phyloP scores from a whole-genome alignment of 495 filamentous ascomycete genomes.

The Xylaria scruposa region DNA sequence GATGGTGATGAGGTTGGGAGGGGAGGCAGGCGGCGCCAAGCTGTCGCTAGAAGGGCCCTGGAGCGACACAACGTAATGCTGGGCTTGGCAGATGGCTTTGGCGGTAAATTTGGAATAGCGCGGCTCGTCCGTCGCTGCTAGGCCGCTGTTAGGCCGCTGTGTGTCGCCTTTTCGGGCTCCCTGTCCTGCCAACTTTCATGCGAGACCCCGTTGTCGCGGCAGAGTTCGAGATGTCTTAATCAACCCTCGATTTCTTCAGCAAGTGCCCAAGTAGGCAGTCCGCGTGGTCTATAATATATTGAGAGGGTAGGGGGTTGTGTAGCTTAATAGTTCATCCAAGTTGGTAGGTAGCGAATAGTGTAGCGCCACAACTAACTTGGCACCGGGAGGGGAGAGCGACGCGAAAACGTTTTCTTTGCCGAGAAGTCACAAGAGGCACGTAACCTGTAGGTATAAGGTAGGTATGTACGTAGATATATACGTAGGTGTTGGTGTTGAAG shows the following conservation, averaged over 20 bases:
- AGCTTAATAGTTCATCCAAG: neutral
- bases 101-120: constrained; percentile 23
- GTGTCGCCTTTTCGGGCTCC: neutral
- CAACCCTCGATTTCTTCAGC: neutral
- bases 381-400: constrained; percentile 2
- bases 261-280: no score
- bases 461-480: neutral
- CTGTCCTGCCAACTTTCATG: constrained; percentile 10
- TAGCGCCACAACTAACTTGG: constrained; percentile 15
- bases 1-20: constrained; percentile 28
- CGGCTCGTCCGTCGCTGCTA: neutral
- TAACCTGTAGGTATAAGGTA: neutral
- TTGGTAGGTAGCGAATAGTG: neutral
- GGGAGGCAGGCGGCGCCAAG: constrained; percentile 28
- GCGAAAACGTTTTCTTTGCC: constrained; percentile 7
- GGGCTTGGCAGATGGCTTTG: constrained; percentile 20
- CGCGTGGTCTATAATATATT: neutral
- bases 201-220: neutral
- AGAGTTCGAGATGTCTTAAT: neutral
- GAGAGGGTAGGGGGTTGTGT: neutral
- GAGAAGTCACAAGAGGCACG: no score
- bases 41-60: neutral
- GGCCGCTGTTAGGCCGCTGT: constrained; percentile 4
- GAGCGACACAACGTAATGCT: constrained; percentile 30
- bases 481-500: neutral